phyloP scores from a whole-genome alignment of 2,329 filamentous ascomycete genomes.

The Nigrospora sphaerica region DNA sequence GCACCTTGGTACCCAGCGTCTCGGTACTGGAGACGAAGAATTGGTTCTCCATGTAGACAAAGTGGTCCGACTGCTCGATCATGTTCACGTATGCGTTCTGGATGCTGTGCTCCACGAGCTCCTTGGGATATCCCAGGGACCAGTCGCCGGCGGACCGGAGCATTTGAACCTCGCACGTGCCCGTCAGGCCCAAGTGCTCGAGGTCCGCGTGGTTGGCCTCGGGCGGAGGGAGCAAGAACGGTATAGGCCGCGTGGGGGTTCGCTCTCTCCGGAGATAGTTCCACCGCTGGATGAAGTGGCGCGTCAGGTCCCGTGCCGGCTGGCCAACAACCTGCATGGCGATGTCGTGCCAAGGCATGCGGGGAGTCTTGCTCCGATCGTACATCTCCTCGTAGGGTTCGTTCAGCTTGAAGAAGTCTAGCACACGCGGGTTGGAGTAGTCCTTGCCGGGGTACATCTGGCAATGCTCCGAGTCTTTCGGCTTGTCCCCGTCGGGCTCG shows the following conservation, averaged over 20 bases:
- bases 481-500: constrained; percentile 62
- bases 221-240: constrained; percentile 86
- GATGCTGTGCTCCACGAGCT: constrained; percentile 86
- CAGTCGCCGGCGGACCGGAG: constrained; percentile 83
- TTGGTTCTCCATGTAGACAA: constrained; percentile 98
- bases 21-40: constrained; percentile 95
- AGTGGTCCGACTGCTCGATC: constrained; percentile 92
- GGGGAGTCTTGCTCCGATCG: constrained; percentile 75
- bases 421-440: constrained; percentile 92
- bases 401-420: constrained; percentile 88
- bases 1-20: constrained; percentile 78
- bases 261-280: constrained; percentile 92
- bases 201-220: constrained; percentile 85
- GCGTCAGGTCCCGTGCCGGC: constrained; percentile 84
- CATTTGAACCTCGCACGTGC: constrained; percentile 95
- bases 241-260: constrained; percentile 87
- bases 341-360: constrained; percentile 99
- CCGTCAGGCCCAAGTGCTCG: constrained; percentile 79
- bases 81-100: constrained; percentile 92
- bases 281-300: constrained; percentile 97
- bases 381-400: constrained; percentile 99
- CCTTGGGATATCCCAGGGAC: constrained; percentile 72
- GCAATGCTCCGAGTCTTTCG: constrained; percentile 87
- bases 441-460: constrained; percentile 97
- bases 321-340: constrained; percentile 97